Evolutionary conservation across 164 flowering plant genomes (phyloP).

Genomic region (Protea cynaroides): DNA sequence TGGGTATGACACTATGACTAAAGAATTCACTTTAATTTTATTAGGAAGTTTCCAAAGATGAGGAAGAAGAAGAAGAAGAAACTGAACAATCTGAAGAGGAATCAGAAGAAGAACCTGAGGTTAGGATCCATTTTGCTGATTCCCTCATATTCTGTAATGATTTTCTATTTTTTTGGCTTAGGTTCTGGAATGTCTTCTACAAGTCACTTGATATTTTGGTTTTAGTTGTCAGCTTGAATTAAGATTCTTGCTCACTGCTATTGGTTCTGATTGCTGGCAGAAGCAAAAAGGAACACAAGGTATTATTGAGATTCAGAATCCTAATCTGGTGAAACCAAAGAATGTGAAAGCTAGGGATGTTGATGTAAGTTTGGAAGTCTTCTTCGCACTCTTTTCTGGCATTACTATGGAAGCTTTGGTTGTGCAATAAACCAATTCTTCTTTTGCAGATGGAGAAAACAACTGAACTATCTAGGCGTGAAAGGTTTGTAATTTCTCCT

Average conservation of each 20-base stretch:
- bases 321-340: conserved; percentile 72
- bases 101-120: conserved; percentile 61
- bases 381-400: neutral
- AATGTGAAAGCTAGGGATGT: conserved; percentile 70
- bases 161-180: neutral
- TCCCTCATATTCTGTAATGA: neutral
- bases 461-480: conserved; percentile 41
- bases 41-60: conserved; percentile 52
- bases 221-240: neutral
- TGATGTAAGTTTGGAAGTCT: conserved; percentile 44
- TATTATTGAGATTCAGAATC: conserved; percentile 76
- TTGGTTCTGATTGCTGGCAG: conserved; percentile 24
- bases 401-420: neutral
- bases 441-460: conserved; percentile 31
- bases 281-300: conserved; percentile 75
- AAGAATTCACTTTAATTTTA: neutral
- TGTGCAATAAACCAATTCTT: neutral
- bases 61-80: conserved; percentile 39
- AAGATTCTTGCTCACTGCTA: neutral
- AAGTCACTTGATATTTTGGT: neutral
- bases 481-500: conserved; percentile 23
- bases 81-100: conserved; percentile 48
- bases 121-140: conserved; percentile 4
- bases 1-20: neutral
- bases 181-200: too few relatives aligned